Evolutionary conservation across 345 rosid species (phyloP).

Genomic region (Passiflora organensis): DNA sequence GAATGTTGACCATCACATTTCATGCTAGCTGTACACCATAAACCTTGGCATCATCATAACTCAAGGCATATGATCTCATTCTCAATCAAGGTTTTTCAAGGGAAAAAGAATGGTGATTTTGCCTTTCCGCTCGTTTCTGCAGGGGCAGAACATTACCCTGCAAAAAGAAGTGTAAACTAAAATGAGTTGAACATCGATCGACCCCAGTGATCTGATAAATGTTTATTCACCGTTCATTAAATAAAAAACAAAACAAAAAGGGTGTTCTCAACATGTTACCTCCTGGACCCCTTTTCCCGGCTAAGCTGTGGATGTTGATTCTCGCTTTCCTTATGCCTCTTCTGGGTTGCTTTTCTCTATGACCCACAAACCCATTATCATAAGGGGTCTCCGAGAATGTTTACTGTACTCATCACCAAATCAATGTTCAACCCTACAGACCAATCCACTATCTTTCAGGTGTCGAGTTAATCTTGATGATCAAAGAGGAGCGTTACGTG

Average conservation of each 20-base stretch:
- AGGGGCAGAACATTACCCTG: background rate
- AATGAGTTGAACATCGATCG: background rate
- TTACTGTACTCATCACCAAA: conserved; percentile 1
- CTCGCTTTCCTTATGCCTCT: conserved; percentile 12
- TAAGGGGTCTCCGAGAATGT: background rate
- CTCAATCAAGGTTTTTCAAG: no score
- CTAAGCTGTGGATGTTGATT: conserved; percentile 13
- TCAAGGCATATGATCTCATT: no score
- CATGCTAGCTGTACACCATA: no score
- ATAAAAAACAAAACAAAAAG: background rate
- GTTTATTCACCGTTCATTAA: background rate
- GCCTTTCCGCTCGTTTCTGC: no score
- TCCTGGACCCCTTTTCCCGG: conserved; percentile 1
- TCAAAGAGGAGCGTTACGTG: conserved; percentile 1
- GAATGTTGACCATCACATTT: no score
- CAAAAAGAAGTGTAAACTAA: background rate
- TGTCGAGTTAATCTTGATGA: background rate
- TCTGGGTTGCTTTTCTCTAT: conserved; percentile 18
- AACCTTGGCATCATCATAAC: no score
- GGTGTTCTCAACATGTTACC: background rate
- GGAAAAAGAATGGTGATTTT: no score
- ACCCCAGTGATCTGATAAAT: background rate
- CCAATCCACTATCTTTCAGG: conserved; percentile 4
- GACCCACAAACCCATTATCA: conserved; percentile 13
- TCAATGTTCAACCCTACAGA: conserved; percentile 8